Evolutionary conservation across 345 rosid genomes (phyloP), one percentile per base, ranked within the genome.

Genomic region (Gossypium mustelinum): DNA sequence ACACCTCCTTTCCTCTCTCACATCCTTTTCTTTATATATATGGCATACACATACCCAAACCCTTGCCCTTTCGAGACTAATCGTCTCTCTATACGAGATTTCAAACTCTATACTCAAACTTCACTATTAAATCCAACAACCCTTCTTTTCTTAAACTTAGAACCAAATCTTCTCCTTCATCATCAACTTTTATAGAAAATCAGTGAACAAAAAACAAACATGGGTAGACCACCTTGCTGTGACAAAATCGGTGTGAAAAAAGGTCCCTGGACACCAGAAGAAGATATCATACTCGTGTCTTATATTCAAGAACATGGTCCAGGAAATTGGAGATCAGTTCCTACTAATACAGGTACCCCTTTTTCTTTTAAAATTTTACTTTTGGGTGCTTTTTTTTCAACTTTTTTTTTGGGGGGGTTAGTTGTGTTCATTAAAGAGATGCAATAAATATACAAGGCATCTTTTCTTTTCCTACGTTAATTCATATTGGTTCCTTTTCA

Each of bases 201-300:
- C 41, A 34, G 41, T 34, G 41, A 4, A 47, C 7, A 47, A 11
- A 24, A 24, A 4, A 56, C 25, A 50, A 58, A 24, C 18, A 94
- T 94, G 98, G 98, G 89, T 7, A 89, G 98, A 82, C 89, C 96
- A 68, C 99, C 99, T 25, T 91, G 98, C 81, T 89, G 94, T 66
- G 96, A 91, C 60, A 92, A 89, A 85, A 72, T 82, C 13, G 90
- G 88, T n/a, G 89, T 94, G 73, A 94, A 92, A 87, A 94, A 92
- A 85, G 98, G 98, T 18, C 98, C 98, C 29, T 94, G 98, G 98
- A 94, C 98, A 18, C 98, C 98, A 0, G 98, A 94, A 77, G 98
- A 94, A 84, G 98, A 94, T 77, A 94, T 94, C 82, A 84, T 87
- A 64, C 80, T 94, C 72, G 98, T 94, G 72, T 91, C 98, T 59